Percentiles rank a stretch among this genome's conserved stretches.
phyloP scores from a whole-genome alignment of 257 asterid species.

The Coffea canephora region DNA sequence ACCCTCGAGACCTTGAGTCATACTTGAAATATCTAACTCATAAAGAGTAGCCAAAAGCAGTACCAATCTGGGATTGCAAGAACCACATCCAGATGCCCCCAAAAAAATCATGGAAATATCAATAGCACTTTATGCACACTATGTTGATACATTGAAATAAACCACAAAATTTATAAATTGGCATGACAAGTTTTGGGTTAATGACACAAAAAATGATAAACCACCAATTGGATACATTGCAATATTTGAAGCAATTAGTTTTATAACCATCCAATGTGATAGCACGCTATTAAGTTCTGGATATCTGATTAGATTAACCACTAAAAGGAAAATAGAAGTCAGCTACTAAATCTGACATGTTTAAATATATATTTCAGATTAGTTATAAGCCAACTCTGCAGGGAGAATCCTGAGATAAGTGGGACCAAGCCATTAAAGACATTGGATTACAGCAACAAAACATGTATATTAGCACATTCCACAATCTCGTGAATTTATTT shows the following conservation, averaged over 20 bases:
- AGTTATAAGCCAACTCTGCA: no score
- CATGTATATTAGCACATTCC: no score
- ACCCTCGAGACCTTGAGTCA: neutral
- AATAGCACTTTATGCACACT: neutral
- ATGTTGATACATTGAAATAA: neutral
- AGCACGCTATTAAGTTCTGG: neutral
- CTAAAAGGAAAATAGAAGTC: neutral
- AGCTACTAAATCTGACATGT: neutral
- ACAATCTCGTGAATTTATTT: no score
- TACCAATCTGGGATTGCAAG: neutral
- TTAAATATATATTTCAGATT: no score
- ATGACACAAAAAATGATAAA: neutral
- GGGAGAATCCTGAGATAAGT: no score
- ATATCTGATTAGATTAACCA: neutral
- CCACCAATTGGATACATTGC: no score
- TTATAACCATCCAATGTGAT: neutral
- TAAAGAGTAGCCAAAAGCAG: neutral
- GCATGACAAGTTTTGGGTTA: neutral
- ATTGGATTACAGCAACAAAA: no score
- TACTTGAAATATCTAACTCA: neutral
- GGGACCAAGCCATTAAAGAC: no score
- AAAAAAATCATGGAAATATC: slow-evolving; percentile 3
- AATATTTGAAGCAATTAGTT: no score
- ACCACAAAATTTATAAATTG: neutral
- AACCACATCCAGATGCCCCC: neutral